Conservation (phyloP, 2,329 filamentous ascomycete genomes). For the Tolypocladium album region DNA sequence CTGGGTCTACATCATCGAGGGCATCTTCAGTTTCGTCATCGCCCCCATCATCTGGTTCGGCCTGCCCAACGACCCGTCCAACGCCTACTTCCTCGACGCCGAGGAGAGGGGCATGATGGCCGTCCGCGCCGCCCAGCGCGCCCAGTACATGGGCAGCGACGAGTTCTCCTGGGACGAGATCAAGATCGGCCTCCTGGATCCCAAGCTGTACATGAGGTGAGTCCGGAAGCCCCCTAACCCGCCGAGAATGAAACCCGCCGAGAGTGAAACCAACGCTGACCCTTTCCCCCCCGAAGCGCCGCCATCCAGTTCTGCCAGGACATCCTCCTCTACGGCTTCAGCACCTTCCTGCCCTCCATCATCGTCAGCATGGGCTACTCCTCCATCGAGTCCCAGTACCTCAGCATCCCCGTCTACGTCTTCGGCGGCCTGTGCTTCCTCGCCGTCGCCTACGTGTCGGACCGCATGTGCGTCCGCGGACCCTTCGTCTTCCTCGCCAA, state of each 20-base stretch:
- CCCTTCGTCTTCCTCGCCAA: slow-evolving; percentile 47
- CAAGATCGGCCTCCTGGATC: slow-evolving; percentile 32
- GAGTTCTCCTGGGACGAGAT: slow-evolving; percentile 41
- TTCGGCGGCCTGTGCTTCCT: slow-evolving; percentile 36
- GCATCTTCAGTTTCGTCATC: slow-evolving; percentile 30
- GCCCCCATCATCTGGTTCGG: slow-evolving; percentile 33
- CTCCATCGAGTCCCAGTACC: slow-evolving; percentile 37
- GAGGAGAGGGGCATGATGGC: slow-evolving; percentile 40
- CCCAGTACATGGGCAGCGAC: slow-evolving; percentile 35
- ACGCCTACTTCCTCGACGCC: slow-evolving; percentile 35
- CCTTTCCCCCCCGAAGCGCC: slow-evolving; percentile 12
- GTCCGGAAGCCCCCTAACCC: not conserved
- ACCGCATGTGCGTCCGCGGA: slow-evolving; percentile 23
- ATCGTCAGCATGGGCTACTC: slow-evolving; percentile 39
- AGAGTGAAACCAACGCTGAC: not conserved
- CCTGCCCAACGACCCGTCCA: slow-evolving; percentile 33
- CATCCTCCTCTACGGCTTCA: slow-evolving; percentile 44
- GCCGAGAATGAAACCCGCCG: too few relatives aligned
- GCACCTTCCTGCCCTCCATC: slow-evolving; percentile 46
- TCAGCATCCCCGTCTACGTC: slow-evolving; percentile 47
- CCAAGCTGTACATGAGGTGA: slow-evolving; percentile 38
- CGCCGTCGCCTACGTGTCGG: slow-evolving; percentile 31
- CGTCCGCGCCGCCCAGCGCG: slow-evolving; percentile 30
- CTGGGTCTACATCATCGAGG: slow-evolving; percentile 41
- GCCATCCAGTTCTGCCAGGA: slow-evolving; percentile 40